Evolutionary conservation across 1,284 basidiomycete species (phyloP), one percentile per base, ranked within the genome.

Genomic region (Ceratobasidium theobromae): DNA sequence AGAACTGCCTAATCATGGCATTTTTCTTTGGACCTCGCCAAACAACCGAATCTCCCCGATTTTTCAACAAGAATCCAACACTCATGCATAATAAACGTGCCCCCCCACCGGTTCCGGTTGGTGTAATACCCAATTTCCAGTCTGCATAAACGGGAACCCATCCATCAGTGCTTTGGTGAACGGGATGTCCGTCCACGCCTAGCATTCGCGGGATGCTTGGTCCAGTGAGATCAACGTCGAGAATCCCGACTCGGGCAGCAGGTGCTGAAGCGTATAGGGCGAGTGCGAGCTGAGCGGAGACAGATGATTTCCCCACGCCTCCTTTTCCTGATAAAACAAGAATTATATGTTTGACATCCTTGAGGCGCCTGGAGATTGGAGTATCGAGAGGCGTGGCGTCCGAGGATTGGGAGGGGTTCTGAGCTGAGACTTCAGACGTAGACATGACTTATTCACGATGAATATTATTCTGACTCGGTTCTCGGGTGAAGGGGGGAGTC

Each of bases 21-120:
- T 98, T 98, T 84, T 99, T 99, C 84, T 99, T 99, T 35, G 97
- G 97, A 0, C 97, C 97, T 71, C 97, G 80, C 97, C 97, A 99
- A 0, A 99, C 93, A 38, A 99, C 94, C 14, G 89, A 91, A 74
- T 98, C 95, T 57, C 91, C 91, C 73, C 88, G 88, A 73, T 87
- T 88, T 77, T 92, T 91, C 69, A 99, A 77, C 72, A 99, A 77
- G 75, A 99, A 98, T 1, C 95, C 97, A 12, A 99, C 95, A 73
- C 90, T 93, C 97, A 99, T 99, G 74, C 93, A 95, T 4, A 88
- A 89, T 65, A 99, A 77, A 69, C 91, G 78, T 43, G 86, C 83
- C 64, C 82, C 83, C 11, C 4, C 28, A 27, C 48, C 57, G 30
- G n/a, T n/a, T n/a, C n/a, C n/a, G n/a, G n/a, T n/a, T n/a, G n/a